phyloP scores from a whole-genome alignment of 1,139 yeast species.

The Kodamaea derodonti region DNA sequence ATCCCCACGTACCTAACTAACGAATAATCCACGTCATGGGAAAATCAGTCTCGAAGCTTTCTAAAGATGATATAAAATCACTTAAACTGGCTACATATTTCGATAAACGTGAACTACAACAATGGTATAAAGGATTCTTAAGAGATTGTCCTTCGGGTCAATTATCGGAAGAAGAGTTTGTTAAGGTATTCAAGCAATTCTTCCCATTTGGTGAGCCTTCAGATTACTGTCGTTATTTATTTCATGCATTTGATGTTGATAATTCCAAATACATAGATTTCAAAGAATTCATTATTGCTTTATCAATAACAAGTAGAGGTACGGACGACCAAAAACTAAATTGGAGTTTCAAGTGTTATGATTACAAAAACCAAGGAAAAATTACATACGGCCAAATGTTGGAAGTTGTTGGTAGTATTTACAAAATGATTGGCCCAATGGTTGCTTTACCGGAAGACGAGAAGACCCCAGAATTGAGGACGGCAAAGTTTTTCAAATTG shows the following conservation, averaged over 20 bases:
- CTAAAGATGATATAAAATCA: conserved; percentile 83
- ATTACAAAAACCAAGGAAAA: conserved; percentile 72
- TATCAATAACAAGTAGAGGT: conserved; percentile 88
- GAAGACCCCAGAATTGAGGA: conserved; percentile 84
- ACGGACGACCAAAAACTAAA: conserved; percentile 77
- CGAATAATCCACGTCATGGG: no score
- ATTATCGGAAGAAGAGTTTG: conserved; percentile 80
- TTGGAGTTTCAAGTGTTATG: conserved; percentile 88
- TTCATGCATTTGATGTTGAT: conserved; percentile 85
- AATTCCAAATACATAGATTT: conserved; percentile 81
- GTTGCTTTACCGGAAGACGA: conserved; percentile 90
- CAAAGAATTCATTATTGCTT: conserved; percentile 85
- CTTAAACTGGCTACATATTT: conserved; percentile 86
- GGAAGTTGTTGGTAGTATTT: conserved; percentile 75
- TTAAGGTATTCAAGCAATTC: conserved; percentile 89
- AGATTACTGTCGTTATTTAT: conserved; percentile 84
- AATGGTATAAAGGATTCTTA: conserved; percentile 94
- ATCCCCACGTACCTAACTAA: no score
- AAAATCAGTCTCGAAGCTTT: conserved; percentile 86
- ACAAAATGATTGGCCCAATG: conserved; percentile 95
- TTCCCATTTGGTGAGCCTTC: conserved; percentile 98
- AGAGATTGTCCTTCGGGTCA: conserved; percentile 94
- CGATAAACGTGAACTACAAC: conserved; percentile 91
- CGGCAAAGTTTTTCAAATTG: conserved; percentile 70
- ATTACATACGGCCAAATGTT: conserved; percentile 76